Evolutionary conservation across 441 rosid species (phyloP), one percentile per base, ranked within the genome.

Genomic region (Erodium trifolium): DNA sequence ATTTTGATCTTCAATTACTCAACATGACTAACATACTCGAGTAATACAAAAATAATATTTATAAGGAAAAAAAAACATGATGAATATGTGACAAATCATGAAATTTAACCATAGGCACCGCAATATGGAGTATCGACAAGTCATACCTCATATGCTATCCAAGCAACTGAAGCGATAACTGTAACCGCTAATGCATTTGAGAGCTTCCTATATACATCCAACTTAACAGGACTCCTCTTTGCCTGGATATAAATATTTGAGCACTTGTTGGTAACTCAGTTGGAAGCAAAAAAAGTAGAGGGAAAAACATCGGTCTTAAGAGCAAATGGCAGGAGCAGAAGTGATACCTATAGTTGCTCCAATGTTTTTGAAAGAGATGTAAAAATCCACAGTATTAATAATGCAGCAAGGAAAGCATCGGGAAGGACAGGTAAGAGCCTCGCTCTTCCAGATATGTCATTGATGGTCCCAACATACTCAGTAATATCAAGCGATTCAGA

Each of bases 171-270:
- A 74, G 85, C 88, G 79, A 93, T 78, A 73, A 93, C 97, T 65
- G 89, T 78, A 59, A 79, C 91, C 64, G 83, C 93, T 71, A 93
- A 79, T 31, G 95, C 95, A 82, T 93, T 93, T 71, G 96, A 91
- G 82, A 93, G 89, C 83, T 91, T 93, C 83, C 99, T 81, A 77
- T 93, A 93, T 67, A 88, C 85, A 71, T 93, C 96, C 86, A 91
- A 76, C 87, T 91, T 93, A 63, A 83, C 95, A 3, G 93, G 80
- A 73, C 84, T 89, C 80, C 95, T 83, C 77, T 93, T 93, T 53
- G 78, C 83, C 97, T 91, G 87, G 72, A 77, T 18, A 72, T 70
- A 66, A 63, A 63, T 64, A 75, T 49, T 37, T 75, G 14, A 12
- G 70, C 18, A 11, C 62, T 67, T 41, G 69, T 72, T 65, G 69